Evolutionary conservation across 345 rosid genomes (phyloP).

Genomic region (Salix koriyanagi): DNA sequence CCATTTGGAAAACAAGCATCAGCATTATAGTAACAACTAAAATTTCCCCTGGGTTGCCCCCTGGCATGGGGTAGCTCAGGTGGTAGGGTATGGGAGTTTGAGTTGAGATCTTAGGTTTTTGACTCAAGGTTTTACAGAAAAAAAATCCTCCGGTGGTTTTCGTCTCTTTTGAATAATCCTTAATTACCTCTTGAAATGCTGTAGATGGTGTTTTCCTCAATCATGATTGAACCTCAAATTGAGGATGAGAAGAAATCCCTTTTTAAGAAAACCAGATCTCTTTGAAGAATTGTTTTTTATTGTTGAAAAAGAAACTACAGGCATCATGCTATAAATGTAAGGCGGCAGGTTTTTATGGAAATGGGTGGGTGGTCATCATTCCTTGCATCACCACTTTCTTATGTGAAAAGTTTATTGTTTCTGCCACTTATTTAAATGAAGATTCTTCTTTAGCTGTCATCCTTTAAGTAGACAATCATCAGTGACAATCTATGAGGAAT

Average conservation of each 20-base stretch:
- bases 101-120: not conserved
- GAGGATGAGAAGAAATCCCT: not conserved
- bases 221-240: not conserved
- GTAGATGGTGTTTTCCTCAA: not conserved
- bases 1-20: not conserved
- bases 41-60: not conserved
- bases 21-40: not conserved
- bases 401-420: not conserved
- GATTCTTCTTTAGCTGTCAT: not conserved
- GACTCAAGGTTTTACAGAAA: not conserved
- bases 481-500: not conserved
- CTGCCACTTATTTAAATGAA: not conserved
- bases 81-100: not conserved
- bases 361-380: not conserved
- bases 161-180: not conserved
- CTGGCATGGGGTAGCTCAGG: not conserved
- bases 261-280: not conserved
- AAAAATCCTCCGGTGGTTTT: not conserved
- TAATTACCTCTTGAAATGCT: not conserved
- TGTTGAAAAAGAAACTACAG: not conserved
- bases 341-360: not conserved
- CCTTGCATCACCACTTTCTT: not conserved
- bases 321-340: not conserved
- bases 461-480: not conserved
- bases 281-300: not conserved